Conservation (phyloP, 2,329 filamentous ascomycete genomes). For the Lecanoromycetidae sp. region DNA sequence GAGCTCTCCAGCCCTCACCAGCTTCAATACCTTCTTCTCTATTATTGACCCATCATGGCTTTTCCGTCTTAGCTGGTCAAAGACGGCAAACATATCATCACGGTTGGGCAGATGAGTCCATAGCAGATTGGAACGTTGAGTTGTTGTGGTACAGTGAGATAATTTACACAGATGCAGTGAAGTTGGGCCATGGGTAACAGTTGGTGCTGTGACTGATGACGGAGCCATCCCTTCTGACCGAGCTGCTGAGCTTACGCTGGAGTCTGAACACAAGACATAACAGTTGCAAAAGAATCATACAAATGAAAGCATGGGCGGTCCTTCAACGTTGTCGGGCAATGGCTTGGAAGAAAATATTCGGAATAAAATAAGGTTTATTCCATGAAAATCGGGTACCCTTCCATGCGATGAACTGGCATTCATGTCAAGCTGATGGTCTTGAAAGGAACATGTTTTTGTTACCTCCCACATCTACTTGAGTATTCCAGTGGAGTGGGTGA, state of each 20-base stretch:
- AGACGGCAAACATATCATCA: slow-evolving; percentile 16
- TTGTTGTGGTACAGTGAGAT: slow-evolving; percentile 13
- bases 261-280: no score
- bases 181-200: slow-evolving; percentile 1
- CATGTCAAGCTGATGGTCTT: no score
- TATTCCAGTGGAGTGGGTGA: no score
- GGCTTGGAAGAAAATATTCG: no score
- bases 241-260: background rate
- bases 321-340: no score
- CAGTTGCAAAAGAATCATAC: no score
- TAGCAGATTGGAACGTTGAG: slow-evolving; percentile 1
- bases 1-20: slow-evolving; percentile 11
- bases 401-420: no score
- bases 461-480: no score
- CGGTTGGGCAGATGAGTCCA: slow-evolving; percentile 14
- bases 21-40: slow-evolving; percentile 11
- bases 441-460: no score
- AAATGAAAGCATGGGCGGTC: no score
- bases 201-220: background rate
- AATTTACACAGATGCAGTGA: slow-evolving; percentile 13
- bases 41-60: background rate
- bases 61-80: slow-evolving; percentile 10
- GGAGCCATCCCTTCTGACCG: slow-evolving; percentile 6
- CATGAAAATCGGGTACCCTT: no score
- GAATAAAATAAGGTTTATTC: no score